A percentile compares a stretch with the other conserved stretches of the same genome.
These are phyloP conservation scores for Glycine latifolia DNA, from an alignment of 306 rosid genomes.

Conservation along the genomic window DNA sequence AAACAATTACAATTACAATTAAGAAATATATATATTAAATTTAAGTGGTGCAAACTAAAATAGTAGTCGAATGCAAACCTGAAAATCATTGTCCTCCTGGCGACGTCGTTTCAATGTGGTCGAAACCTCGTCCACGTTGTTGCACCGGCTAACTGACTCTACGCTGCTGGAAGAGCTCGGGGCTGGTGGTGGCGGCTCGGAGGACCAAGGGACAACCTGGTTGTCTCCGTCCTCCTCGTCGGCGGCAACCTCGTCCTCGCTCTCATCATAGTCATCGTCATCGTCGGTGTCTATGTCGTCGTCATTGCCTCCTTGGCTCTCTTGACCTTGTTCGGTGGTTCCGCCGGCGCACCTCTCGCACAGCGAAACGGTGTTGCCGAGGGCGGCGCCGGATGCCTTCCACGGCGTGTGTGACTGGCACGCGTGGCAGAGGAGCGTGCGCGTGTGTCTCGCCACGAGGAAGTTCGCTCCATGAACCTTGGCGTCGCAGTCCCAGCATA, in stretches of 20 bases:
- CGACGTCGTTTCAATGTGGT: constrained; percentile 60
- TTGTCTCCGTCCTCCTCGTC: constrained; percentile 61
- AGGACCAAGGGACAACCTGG: constrained; percentile 70
- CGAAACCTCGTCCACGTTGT: constrained; percentile 43
- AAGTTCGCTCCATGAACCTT: constrained; percentile 84
- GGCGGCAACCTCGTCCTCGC: constrained; percentile 37
- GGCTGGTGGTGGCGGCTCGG: constrained; percentile 63
- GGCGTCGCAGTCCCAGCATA: constrained; percentile 86
- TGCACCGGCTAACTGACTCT: constrained; percentile 51
- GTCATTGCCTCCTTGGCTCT: constrained; percentile 63
- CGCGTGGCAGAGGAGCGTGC: constrained; percentile 74
- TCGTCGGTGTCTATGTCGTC: constrained; percentile 48
- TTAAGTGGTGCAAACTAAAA: neutral
- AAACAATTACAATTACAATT: neutral
- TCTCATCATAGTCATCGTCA: constrained; percentile 33
- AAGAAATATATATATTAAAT: neutral
- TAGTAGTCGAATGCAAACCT: constrained; percentile 42
- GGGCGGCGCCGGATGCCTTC: constrained; percentile 75
- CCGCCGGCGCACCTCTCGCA: constrained; percentile 64
- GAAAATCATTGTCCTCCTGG: constrained; percentile 46
- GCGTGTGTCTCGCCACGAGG: constrained; percentile 70
- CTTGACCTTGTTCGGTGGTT: constrained; percentile 41
- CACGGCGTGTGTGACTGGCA: constrained; percentile 82
- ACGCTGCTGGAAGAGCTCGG: constrained; percentile 66
- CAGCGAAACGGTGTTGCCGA: constrained; percentile 68